Evolutionary conservation across 306 rosid species (phyloP).

Genomic region (Vicia faba): DNA sequence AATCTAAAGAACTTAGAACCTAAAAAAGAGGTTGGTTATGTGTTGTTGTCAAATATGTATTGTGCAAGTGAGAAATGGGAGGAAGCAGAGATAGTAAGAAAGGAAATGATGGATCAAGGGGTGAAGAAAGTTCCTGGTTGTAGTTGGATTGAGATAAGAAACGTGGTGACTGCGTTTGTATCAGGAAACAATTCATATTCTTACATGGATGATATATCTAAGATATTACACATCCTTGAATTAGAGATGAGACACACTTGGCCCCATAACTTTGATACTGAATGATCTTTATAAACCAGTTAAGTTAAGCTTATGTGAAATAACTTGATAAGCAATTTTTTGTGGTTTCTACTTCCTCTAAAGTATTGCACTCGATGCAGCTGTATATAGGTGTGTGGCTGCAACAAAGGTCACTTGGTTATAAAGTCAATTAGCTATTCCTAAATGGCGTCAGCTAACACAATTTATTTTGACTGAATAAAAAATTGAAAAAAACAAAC

Average conservation of each 20-base stretch:
- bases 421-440: no score
- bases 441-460: no score
- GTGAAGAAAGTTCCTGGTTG: constrained; percentile 83
- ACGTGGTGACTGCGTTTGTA: constrained; percentile 60
- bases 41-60: constrained; percentile 69
- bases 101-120: constrained; percentile 69
- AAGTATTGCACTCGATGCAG: no score
- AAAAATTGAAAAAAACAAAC: no score
- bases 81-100: constrained; percentile 75
- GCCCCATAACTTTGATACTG: constrained; percentile 39
- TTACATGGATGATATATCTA: constrained; percentile 37
- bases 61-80: constrained; percentile 72
- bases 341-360: no score
- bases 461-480: no score
- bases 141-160: constrained; percentile 83
- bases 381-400: no score
- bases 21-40: constrained; percentile 63
- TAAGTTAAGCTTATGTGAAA: no score
- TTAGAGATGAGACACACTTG: constrained; percentile 64
- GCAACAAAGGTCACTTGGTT: no score
- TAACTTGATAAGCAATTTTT: no score
- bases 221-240: constrained; percentile 49
- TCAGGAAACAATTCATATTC: constrained; percentile 66
- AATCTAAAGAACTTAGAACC: constrained; percentile 55
- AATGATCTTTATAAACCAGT: constrained; percentile 26